Evolutionary conservation across 768 basidiomycete species (phyloP).

Genomic region (Chiua virens): DNA sequence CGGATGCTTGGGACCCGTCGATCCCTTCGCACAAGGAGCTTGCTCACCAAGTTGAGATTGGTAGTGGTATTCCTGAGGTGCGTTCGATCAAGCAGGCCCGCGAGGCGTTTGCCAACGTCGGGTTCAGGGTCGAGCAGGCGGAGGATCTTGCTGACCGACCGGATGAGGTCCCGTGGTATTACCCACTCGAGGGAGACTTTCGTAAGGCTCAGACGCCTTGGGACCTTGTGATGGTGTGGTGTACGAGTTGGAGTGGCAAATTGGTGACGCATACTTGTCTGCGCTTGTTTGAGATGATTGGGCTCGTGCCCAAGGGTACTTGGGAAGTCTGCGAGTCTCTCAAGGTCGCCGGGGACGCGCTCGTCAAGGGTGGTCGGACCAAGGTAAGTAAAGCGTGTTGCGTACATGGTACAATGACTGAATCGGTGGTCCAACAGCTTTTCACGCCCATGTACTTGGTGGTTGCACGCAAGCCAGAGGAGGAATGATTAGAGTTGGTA

Average conservation of each 20-base stretch:
- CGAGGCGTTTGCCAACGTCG: constrained; percentile 77
- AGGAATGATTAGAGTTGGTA: no score
- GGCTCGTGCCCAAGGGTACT: constrained; percentile 90
- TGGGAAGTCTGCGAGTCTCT: constrained; percentile 85
- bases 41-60: constrained; percentile 89
- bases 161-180: constrained; percentile 88
- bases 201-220: constrained; percentile 89
- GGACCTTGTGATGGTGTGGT: constrained; percentile 87
- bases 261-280: constrained; percentile 81
- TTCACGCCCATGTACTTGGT: constrained; percentile 89
- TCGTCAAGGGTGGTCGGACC: constrained; percentile 82
- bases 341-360: constrained; percentile 73
- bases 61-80: constrained; percentile 98
- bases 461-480: constrained; percentile 53
- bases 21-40: constrained; percentile 86
- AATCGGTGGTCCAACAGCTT: constrained; percentile 47
- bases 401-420: neutral
- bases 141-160: constrained; percentile 91
- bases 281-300: constrained; percentile 71
- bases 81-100: constrained; percentile 69
- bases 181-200: constrained; percentile 93
- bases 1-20: constrained; percentile 86
- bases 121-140: constrained; percentile 85
- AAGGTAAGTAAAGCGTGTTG: constrained; percentile 58
- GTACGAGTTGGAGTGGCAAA: constrained; percentile 86